Conservation (phyloP, 1,284 basidiomycete genomes). For the Heimioporus retisporus region DNA sequence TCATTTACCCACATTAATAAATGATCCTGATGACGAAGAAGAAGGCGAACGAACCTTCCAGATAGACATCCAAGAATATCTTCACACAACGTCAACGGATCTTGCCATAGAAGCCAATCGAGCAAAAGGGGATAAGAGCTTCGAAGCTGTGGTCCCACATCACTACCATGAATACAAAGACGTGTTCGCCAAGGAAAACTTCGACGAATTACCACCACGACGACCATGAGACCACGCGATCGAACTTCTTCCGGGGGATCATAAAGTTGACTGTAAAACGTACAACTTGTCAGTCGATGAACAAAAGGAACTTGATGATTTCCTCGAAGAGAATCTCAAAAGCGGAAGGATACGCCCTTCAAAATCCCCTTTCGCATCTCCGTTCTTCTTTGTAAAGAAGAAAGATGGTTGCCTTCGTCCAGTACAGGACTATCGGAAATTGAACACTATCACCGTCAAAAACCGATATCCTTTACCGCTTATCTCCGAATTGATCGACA, state of each 20-base stretch:
- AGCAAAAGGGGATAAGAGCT: not conserved
- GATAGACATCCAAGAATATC: not conserved
- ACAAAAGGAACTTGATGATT: not conserved
- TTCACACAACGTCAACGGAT: not conserved
- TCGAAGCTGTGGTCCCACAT: not conserved
- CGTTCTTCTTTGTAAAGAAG: too few species aligned
- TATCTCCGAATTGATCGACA: too few species aligned
- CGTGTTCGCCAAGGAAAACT: not conserved
- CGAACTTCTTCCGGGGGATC: not conserved
- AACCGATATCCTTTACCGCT: too few species aligned
- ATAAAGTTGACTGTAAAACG: not conserved
- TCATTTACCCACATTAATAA: not conserved
- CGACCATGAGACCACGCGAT: not conserved
- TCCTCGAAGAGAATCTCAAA: not conserved
- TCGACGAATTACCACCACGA: not conserved
- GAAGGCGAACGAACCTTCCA: not conserved
- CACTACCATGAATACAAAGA: not conserved
- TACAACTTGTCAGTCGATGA: not conserved
- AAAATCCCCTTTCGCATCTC: not conserved
- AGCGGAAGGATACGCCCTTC: not conserved
- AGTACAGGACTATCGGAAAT: too few species aligned
- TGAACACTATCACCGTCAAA: too few species aligned
- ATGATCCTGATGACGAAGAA: not conserved
- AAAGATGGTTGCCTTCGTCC: too few species aligned
- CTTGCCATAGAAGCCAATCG: not conserved